phyloP scores from a whole-genome alignment of 306 rosid genomes.

The Rubus idaeus region DNA sequence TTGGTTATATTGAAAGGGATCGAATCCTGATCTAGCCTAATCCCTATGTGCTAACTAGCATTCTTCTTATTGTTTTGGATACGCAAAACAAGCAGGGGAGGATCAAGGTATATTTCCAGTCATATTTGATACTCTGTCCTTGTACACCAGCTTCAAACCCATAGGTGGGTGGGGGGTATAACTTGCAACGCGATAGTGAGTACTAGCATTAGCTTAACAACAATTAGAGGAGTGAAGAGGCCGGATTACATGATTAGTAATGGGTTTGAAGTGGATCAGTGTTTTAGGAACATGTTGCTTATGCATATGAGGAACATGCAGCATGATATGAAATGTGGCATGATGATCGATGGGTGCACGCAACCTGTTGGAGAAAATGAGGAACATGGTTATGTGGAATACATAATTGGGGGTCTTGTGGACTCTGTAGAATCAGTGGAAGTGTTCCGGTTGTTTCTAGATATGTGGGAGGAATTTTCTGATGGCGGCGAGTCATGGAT shows the following conservation, averaged over 20 bases:
- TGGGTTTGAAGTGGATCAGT: slow-evolving; percentile 63
- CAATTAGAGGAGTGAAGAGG: slow-evolving; percentile 65
- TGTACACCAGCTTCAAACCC: too few species aligned
- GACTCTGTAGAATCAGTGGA: slow-evolving; percentile 59
- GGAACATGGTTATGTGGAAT: slow-evolving; percentile 56
- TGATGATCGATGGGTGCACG: slow-evolving; percentile 60
- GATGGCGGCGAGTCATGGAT: slow-evolving; percentile 48
- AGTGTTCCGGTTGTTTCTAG: slow-evolving; percentile 51
- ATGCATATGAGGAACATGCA: slow-evolving; percentile 49
- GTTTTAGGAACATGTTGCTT: slow-evolving; percentile 60
- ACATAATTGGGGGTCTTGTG: slow-evolving; percentile 60
- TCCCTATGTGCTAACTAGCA: too few species aligned
- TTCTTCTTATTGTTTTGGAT: too few species aligned
- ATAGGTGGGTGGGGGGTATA: too few species aligned
- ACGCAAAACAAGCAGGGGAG: too few species aligned
- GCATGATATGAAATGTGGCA: slow-evolving; percentile 31
- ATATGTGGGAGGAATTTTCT: slow-evolving; percentile 63
- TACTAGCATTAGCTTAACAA: slow-evolving; percentile 67
- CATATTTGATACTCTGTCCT: too few species aligned
- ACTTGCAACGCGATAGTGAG: slow-evolving; percentile 66
- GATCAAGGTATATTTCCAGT: too few species aligned
- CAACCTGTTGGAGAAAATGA: slow-evolving; percentile 63
- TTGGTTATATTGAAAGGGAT: too few species aligned
- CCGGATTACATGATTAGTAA: slow-evolving; percentile 46
- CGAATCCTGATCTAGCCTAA: too few species aligned